Base-by-base conservation (phyloP, 2,329 filamentous ascomycete species). In the Uncinocarpus reesii region DNA sequence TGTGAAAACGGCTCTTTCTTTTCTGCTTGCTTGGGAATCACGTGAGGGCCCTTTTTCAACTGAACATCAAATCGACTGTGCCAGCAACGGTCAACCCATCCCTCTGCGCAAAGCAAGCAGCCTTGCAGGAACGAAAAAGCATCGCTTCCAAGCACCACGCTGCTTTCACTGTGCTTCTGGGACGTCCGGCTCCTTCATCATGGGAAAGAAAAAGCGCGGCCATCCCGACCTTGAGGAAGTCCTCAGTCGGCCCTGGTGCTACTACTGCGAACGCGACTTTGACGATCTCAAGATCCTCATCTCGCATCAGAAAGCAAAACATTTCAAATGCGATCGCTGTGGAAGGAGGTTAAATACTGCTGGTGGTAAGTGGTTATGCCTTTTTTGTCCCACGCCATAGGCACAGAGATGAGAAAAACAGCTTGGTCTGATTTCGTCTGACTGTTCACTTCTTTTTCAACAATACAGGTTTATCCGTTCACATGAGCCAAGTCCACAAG, bases 191-290 rank as follows among this genome's bases (percentile, higher is more conserved):
- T 7, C n/a, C 20, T 5, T 55, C 65, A 71, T 62, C 52, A 90
- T 92, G 82, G 84, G 83, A 59, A 95, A 94, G 72, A 93, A 92
- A 74, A 90, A 87, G 78, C 84, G 87, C 66, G 80, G 81, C 57
- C 83, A 86, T 62, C 86, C 87, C 54, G 81, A 89, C 60, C 74
- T 95, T 57, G 86, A 96, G 71, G 88, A 96, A 70, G 75, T 95
- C 58, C 78, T 98, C 53, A 73, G 75, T 57, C 48, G 48, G 50
- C 84, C 90, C 42, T 96, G 89, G 89, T 98, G 92, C 72, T 98
- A 95, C 71, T 98, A 98, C 73, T 98, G 92, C 82, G 92, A 98
- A 70, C 85, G 90, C 71, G 90, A 96, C 70, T 98, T 96, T 65
- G 89, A 96, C 66, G 92, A 98, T 66, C 68, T 95, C 40, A 95